Conservation (phyloP, 2,329 filamentous ascomycete species). For the Colletotrichum chlorophyti region DNA sequence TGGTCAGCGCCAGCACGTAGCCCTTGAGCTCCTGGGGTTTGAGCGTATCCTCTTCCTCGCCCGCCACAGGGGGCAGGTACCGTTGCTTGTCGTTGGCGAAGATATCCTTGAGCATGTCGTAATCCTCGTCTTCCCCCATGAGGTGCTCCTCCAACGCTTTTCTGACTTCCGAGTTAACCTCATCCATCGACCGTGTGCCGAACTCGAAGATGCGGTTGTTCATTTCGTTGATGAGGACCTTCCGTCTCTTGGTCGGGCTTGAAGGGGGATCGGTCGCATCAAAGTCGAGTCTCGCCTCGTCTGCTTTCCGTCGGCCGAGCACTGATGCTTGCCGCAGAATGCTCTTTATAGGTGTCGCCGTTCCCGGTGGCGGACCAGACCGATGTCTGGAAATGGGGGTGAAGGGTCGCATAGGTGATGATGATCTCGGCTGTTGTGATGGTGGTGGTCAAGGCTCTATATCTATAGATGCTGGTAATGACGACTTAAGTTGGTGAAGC, state of each 20-base stretch:
- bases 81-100: conserved; percentile 58
- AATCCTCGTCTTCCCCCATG: conserved; percentile 64
- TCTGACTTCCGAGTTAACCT: conserved; percentile 61
- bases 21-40: conserved; percentile 63
- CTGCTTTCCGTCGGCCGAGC: conserved; percentile 51
- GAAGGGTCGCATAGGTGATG: conserved; percentile 42
- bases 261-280: conserved; percentile 46
- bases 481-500: no score
- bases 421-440: no score
- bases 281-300: conserved; percentile 48
- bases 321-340: conserved; percentile 57
- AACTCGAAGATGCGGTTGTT: conserved; percentile 64
- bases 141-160: conserved; percentile 63
- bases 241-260: conserved; percentile 60
- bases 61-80: conserved; percentile 45
- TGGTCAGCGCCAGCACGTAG: conserved; percentile 69
- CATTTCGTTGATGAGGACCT: conserved; percentile 65
- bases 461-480: neutral
- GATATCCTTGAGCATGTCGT: conserved; percentile 66
- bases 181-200: conserved; percentile 57
- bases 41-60: conserved; percentile 52
- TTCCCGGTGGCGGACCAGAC: conserved; percentile 40
- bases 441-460: neutral
- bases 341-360: conserved; percentile 55
- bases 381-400: conserved; percentile 42